Conservation (phyloP, 2,329 filamentous ascomycete species). For the Domatiomyces globalis region DNA sequence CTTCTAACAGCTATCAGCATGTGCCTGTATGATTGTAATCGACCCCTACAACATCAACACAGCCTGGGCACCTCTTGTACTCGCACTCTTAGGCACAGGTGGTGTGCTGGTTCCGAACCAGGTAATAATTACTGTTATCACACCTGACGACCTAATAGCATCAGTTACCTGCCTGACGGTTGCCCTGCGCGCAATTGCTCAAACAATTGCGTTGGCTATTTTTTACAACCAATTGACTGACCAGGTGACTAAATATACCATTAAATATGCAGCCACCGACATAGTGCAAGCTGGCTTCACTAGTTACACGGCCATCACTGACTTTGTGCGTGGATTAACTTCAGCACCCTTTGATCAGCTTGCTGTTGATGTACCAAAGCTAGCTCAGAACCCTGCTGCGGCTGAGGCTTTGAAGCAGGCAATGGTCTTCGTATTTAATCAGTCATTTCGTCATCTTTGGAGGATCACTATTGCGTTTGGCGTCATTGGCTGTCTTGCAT, state of each 20-base stretch:
- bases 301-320: background rate
- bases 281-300: constrained; percentile 1
- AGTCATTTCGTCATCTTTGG: constrained; percentile 1
- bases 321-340: background rate
- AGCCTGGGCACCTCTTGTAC: constrained; percentile 3
- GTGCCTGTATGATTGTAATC: constrained; percentile 1
- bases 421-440: background rate
- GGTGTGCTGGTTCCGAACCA: constrained; percentile 7
- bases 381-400: background rate
- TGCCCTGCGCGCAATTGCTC: constrained; percentile 1
- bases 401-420: background rate
- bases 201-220: constrained; percentile 2
- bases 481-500: constrained; percentile 1
- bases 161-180: constrained; percentile 3
- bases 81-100: constrained; percentile 5
- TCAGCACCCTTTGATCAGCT: background rate
- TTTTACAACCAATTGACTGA: constrained; percentile 3
- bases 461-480: constrained; percentile 5
- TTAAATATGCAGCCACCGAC: constrained; percentile 1
- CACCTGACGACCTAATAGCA: constrained; percentile 3
- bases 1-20: constrained; percentile 1
- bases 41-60: constrained; percentile 3
- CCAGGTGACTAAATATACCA: background rate
- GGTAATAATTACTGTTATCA: constrained; percentile 5
- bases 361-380: background rate